phyloP scores from a whole-genome alignment of 805 yeast genomes.

The Candida suzukii region DNA sequence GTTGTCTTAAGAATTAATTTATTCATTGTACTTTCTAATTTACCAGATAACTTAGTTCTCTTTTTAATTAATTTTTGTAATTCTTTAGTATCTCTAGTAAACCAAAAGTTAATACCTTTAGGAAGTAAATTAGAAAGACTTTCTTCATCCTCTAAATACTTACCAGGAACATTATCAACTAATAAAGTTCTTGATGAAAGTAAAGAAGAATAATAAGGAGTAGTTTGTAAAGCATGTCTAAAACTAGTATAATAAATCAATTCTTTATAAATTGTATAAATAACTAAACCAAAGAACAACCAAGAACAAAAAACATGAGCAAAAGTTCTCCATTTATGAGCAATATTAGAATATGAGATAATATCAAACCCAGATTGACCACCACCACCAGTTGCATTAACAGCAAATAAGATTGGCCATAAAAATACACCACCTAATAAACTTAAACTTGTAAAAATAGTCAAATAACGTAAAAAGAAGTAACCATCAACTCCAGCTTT shows the following conservation, averaged over 20 bases:
- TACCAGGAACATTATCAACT: constrained; percentile 58
- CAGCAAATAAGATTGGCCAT: constrained; percentile 68
- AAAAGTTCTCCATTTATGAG: constrained; percentile 54
- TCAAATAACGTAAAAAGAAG: constrained; percentile 60
- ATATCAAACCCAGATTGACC: constrained; percentile 52
- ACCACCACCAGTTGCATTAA: constrained; percentile 66
- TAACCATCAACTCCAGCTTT: constrained; percentile 73
- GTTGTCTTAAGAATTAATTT: constrained; percentile 53
- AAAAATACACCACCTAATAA: constrained; percentile 45
- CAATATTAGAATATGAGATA: constrained; percentile 56
- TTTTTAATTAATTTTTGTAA: constrained; percentile 52
- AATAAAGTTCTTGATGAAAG: constrained; percentile 67
- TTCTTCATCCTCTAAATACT: constrained; percentile 35
- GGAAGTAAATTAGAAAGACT: constrained; percentile 57
- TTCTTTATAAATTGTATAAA: constrained; percentile 67
- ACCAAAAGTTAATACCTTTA: constrained; percentile 49
- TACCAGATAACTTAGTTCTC: constrained; percentile 51
- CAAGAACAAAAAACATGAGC: constrained; percentile 76
- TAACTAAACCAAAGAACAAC: constrained; percentile 60
- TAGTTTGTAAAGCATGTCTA: constrained; percentile 67
- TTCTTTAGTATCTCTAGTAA: constrained; percentile 55
- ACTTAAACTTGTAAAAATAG: constrained; percentile 46
- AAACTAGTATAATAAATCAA: constrained; percentile 62
- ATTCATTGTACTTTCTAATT: constrained; percentile 62
- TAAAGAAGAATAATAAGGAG: constrained; percentile 66